phyloP scores from a whole-genome alignment of 495 filamentous ascomycete genomes.

The Penicillium roqueforti region DNA sequence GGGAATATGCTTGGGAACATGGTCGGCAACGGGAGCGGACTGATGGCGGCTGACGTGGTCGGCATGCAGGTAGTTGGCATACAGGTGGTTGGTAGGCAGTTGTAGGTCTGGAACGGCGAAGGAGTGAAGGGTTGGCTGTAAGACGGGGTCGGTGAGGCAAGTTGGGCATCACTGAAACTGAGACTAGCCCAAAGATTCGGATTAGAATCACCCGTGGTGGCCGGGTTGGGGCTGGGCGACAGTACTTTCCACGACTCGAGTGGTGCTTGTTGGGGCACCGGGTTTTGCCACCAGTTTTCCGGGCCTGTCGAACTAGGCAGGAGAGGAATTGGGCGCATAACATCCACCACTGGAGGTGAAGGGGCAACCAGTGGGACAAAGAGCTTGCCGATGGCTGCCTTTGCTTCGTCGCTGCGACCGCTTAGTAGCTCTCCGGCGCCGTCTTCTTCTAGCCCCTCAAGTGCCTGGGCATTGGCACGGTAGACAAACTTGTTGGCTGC shows the following conservation, averaged over 20 bases:
- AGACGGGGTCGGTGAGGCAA: slow-evolving; percentile 69
- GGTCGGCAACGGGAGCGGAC: slow-evolving; percentile 70
- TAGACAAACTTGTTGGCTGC: slow-evolving; percentile 97
- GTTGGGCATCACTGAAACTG: slow-evolving; percentile 62
- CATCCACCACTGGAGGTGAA: slow-evolving; percentile 87
- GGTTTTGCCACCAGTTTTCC: slow-evolving; percentile 72
- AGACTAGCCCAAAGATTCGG: slow-evolving; percentile 78
- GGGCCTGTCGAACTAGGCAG: slow-evolving; percentile 80
- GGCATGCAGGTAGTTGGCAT: slow-evolving; percentile 60
- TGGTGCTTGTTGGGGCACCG: slow-evolving; percentile 56
- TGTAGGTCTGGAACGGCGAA: slow-evolving; percentile 65
- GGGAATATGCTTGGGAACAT: not conserved
- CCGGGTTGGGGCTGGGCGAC: slow-evolving; percentile 76
- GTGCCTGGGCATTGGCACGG: slow-evolving; percentile 78
- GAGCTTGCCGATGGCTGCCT: slow-evolving; percentile 76
- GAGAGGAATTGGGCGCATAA: slow-evolving; percentile 77
- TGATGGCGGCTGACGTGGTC: slow-evolving; percentile 56
- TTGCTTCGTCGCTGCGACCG: slow-evolving; percentile 91
- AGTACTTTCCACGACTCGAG: slow-evolving; percentile 93
- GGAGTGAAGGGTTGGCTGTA: slow-evolving; percentile 78
- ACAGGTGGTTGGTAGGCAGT: slow-evolving; percentile 62
- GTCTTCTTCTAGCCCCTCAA: slow-evolving; percentile 96
- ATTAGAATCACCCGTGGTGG: slow-evolving; percentile 64
- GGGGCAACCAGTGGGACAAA: slow-evolving; percentile 89
- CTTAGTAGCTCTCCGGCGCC: slow-evolving; percentile 89